Conservation (phyloP, 208 protist species). For the Leishmania martiniquensis region DNA sequence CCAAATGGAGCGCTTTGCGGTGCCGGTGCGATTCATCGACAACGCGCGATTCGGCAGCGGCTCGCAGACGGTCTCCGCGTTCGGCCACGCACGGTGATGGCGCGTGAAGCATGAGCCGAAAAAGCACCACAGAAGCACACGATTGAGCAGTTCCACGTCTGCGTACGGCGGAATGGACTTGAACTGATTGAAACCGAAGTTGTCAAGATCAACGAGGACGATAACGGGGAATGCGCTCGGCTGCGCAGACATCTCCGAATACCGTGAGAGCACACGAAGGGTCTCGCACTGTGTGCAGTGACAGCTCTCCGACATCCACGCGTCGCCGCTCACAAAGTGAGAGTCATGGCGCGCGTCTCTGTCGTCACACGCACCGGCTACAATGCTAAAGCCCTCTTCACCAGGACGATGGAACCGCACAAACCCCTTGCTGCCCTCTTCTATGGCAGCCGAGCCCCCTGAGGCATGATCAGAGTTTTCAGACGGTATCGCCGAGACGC, state of each 20-base stretch:
- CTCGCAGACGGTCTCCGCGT: conserved; percentile 53
- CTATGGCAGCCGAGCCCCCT: background rate
- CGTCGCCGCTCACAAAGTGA: conserved; percentile 74
- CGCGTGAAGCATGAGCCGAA: conserved; percentile 91
- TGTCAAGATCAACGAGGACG: conserved; percentile 87
- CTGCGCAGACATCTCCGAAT: conserved; percentile 11
- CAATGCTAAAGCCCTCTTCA: conserved; percentile 60
- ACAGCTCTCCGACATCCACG: conserved; percentile 70
- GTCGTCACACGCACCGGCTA: conserved; percentile 65
- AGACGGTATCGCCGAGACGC: background rate
- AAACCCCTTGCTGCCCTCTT: background rate
- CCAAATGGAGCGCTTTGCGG: conserved; percentile 25
- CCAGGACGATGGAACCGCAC: conserved; percentile 67
- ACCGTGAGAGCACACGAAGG: conserved; percentile 50
- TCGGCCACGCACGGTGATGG: conserved; percentile 66
- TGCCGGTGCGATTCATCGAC: background rate
- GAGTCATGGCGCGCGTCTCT: conserved; percentile 37
- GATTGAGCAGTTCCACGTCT: conserved; percentile 39
- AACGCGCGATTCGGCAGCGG: conserved; percentile 11
- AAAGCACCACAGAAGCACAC: conserved; percentile 83
- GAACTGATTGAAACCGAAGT: conserved; percentile 91
- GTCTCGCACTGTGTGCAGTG: conserved; percentile 81
- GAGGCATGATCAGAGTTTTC: background rate
- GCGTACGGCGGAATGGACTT: conserved; percentile 51
- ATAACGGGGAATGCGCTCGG: conserved; percentile 35